Base-by-base conservation (phyloP, 768 basidiomycete genomes). In the Chalciporus pseudorubinellus region DNA sequence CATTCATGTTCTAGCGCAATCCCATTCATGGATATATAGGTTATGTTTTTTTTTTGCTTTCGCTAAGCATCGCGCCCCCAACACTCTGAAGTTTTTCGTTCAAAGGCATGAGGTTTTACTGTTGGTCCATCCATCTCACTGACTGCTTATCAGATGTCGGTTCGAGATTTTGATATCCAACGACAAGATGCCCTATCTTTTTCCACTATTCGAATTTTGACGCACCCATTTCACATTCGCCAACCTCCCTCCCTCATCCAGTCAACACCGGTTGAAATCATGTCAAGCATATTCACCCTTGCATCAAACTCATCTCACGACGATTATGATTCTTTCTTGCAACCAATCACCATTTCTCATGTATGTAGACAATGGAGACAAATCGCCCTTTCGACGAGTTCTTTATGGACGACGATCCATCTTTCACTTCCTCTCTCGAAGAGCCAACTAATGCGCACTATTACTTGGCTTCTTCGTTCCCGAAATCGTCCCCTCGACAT, bases 281-380 rank as follows among this genome's bases (percentile, higher is more conserved):
- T 74, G 3, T 61, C 70, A 8, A 48, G 63, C 24, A 71, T 78
- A 47, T 72, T 79, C 48, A 47, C 50, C 40, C 48, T 64, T 48
- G 63, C 70, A 46, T 59, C 59, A 44, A 59, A 66, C 52, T 61
- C 64, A 46, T 45, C 60, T 41, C 48, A 64, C 41, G 65, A 69
- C 40, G 56, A 56, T 24, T 50, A 53, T 41, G 65, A 71, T 40
- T 46, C 58, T 14, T 55, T 68, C 39, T 39, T 56, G 21, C 63
- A 64, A 28, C 68, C 72, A 8, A 64, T 68, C 7, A 57, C 58
- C 3, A 58, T 82, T 28, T 77, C 77, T 6, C 77, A 80, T 42
- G 77, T 82, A 14, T 83, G 76, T 36, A 64, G 60, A 28, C 72
- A 70, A 47, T 84, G 82, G 81, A 70, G 81, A 48, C 56, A 69